Evolutionary conservation across 1,139 yeast species (phyloP), one percentile per base, ranked within the genome.

Genomic region (Hemisphaericaspora xylofermentans): DNA sequence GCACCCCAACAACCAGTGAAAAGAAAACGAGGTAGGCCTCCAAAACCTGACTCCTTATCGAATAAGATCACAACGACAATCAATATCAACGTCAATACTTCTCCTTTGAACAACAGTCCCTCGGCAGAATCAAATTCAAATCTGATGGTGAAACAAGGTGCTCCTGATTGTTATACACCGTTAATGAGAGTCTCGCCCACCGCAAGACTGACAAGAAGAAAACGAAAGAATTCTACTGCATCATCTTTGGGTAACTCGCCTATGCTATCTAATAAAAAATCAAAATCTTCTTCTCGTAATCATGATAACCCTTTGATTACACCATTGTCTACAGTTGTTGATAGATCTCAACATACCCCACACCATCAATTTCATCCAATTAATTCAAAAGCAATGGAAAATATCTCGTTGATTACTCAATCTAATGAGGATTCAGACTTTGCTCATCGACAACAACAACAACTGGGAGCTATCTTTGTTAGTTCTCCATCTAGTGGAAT

Each of bases 1-100:
- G 27, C 27, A 6, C 27, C 27, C 12, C 27, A 24, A 13, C 56
- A 66, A 3, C 63, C 68, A 5, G 54, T 60, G 28, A 68, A 67
- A 47, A 60, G 69, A 43, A 72, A 69, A 50, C 57, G 78, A 51
- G 78, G 78, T 14, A 61, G 78, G 53, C 78, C 78, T 6, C 77
- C 78, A 24, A 72, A 72, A 56, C 65, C 73, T 1, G 57, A 64
- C 28, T 66, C 72, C n/a, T 58, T 70, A 28, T 57, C 68, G 36
- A 65, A 62, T 46, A 64, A 63, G 47, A 69, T 69, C 47, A 68
- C 75, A 36, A 63, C 70, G 40, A 68, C 76, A 14, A 57, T 71
- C 51, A 72, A 72, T 52, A 71, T 72, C 51, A 63, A 61, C 45
- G 66, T 72, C 46, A 68, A 70, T 45, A 68, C 76, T 4, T 58